Conservation (phyloP, 2,329 filamentous ascomycete genomes). For the Thielaviopsis ethacetica region DNA sequence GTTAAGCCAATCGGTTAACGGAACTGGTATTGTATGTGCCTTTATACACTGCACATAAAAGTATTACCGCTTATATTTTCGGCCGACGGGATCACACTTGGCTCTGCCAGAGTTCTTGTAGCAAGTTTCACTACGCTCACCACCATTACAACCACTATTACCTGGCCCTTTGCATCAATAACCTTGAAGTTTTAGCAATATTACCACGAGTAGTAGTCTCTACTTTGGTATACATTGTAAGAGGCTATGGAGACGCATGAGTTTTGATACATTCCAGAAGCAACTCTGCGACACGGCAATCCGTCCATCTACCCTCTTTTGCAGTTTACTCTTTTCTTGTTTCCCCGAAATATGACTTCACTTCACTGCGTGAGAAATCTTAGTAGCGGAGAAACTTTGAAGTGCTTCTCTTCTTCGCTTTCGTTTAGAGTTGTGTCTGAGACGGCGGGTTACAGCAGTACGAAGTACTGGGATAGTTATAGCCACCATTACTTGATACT, state of each 20-base stretch:
- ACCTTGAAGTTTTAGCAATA: not conserved
- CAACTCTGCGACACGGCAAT: not conserved
- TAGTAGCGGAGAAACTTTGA: not conserved
- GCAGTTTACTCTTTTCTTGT: not conserved
- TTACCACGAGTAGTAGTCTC: not conserved
- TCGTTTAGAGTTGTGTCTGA: not conserved
- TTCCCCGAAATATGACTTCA: not conserved
- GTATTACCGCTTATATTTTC: not conserved
- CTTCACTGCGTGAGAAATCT: not conserved
- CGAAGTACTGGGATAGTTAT: no score
- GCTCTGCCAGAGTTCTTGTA: not conserved
- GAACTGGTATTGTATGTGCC: not conserved
- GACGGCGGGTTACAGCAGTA: not conserved
- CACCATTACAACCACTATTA: not conserved
- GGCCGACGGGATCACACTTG: not conserved
- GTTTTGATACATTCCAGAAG: not conserved
- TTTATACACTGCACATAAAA: no score
- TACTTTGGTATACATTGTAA: not conserved
- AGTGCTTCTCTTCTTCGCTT: not conserved
- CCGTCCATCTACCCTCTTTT: not conserved
- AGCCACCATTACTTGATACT: no score
- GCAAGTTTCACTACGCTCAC: not conserved
- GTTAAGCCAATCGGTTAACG: no score
- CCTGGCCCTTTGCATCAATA: not conserved
- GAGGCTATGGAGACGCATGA: not conserved